These are phyloP conservation scores for Malassezia pachydermatis DNA, from an alignment of 1,284 basidiomycete species.

Conservation along the genomic window DNA sequence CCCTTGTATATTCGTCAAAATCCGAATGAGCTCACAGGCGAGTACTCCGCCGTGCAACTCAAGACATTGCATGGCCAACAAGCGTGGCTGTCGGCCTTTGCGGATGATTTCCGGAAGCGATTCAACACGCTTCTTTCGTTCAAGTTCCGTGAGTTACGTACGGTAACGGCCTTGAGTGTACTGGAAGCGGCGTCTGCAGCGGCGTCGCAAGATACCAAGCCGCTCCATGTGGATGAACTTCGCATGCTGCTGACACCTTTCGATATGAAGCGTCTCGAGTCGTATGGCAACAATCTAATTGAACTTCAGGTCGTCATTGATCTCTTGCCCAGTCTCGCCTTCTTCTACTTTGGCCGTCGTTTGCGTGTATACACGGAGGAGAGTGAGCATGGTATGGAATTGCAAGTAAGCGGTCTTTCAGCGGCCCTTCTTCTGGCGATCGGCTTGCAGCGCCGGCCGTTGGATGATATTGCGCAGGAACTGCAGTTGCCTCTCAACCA, in stretches of 20 bases:
- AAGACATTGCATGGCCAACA: constrained; percentile 49
- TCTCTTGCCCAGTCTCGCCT: constrained; percentile 68
- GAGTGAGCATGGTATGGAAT: constrained; percentile 16
- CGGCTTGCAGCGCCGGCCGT: constrained; percentile 78
- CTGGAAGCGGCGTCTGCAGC: constrained; percentile 63
- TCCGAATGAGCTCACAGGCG: constrained; percentile 86
- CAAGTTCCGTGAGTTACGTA: constrained; percentile 85
- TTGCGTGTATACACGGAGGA: constrained; percentile 33
- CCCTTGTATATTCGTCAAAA: constrained; percentile 91
- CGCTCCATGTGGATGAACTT: constrained; percentile 58
- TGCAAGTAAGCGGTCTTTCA: constrained; percentile 35
- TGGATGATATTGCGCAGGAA: constrained; percentile 58
- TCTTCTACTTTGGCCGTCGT: constrained; percentile 67
- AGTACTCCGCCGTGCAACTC: constrained; percentile 91
- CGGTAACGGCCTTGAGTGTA: constrained; percentile 73
- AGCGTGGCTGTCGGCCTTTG: constrained; percentile 80
- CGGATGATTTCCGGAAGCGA: constrained; percentile 82
- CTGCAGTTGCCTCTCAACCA: constrained; percentile 76
- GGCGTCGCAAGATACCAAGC: constrained; percentile 1
- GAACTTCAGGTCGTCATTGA: constrained; percentile 95
- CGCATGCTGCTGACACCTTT: constrained; percentile 71
- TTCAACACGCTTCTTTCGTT: constrained; percentile 83
- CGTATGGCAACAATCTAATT: constrained; percentile 88
- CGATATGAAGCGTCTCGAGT: constrained; percentile 87
- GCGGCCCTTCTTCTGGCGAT: constrained; percentile 54